phyloP scores from a whole-genome alignment of 371 early-diverging fungal genomes.

The Mucor velutinosus region DNA sequence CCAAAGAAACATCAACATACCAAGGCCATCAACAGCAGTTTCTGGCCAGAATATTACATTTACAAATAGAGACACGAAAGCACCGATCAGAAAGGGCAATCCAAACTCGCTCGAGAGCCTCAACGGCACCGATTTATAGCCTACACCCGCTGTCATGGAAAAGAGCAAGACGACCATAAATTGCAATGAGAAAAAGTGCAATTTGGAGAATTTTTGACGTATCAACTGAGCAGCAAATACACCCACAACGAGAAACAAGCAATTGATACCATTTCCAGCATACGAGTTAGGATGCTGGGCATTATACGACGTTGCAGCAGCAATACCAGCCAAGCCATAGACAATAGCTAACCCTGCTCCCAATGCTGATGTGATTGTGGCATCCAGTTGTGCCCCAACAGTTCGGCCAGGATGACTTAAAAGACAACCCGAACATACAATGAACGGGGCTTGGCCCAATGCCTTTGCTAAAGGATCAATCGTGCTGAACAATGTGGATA shows the following conservation, averaged over 20 bases:
- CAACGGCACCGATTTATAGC: neutral
- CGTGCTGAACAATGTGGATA: conserved; percentile 42
- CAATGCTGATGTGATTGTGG: conserved; percentile 37
- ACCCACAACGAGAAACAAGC: conserved; percentile 21
- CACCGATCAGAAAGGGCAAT: conserved; percentile 21
- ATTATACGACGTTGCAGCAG: conserved; percentile 31
- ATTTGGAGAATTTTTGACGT: conserved; percentile 22
- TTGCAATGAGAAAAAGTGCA: conserved; percentile 26
- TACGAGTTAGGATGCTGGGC: conserved; percentile 14
- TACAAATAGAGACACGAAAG: conserved; percentile 23
- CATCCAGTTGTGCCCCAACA: conserved; percentile 46
- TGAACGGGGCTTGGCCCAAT: conserved; percentile 39
- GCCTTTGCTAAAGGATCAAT: conserved; percentile 32
- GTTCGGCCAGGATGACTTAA: conserved; percentile 52
- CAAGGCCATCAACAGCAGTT: conserved; percentile 47
- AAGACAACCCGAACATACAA: conserved; percentile 43
- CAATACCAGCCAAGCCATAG: conserved; percentile 39
- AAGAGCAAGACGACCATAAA: conserved; percentile 28
- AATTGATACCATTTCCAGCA: conserved; percentile 14
- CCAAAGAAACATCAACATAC: conserved; percentile 3
- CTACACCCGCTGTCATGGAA: conserved; percentile 13
- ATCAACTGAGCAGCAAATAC: conserved; percentile 23
- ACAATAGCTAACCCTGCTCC: conserved; percentile 37
- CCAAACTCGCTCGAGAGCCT: conserved; percentile 20
- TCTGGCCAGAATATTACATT: conserved; percentile 47